Conservation (phyloP, 305 asterid genomes). For the Fraxinus baroniana region DNA sequence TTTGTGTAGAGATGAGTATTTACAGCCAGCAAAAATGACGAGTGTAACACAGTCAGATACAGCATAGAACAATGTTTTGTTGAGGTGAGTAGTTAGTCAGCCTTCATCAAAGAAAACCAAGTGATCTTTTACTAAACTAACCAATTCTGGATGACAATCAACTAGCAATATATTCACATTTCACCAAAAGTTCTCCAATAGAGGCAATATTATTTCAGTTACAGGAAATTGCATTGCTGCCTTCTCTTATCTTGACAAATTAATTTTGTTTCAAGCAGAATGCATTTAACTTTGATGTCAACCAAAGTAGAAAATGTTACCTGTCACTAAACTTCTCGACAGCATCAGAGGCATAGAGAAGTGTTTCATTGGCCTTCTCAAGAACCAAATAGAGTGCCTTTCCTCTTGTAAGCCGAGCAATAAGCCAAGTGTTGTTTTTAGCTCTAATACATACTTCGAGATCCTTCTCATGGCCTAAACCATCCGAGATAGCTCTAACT, state of each 20-base stretch:
- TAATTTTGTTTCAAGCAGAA: conserved; percentile 8
- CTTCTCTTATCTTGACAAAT: not conserved
- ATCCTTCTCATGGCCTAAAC: conserved; percentile 57
- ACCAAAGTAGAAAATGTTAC: conserved; percentile 37
- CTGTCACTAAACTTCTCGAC: conserved; percentile 91
- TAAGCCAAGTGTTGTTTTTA: conserved; percentile 92
- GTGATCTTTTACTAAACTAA: not conserved
- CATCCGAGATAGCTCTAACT: conserved; percentile 52
- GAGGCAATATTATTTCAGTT: not conserved
- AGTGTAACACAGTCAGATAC: not conserved
- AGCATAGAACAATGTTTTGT: not conserved
- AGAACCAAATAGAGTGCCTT: conserved; percentile 94
- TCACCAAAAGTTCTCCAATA: not conserved
- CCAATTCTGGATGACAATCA: not conserved
- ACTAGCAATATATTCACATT: not conserved
- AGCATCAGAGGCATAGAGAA: conserved; percentile 86
- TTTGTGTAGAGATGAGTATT: not conserved
- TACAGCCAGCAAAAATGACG: not conserved
- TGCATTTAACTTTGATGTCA: conserved; percentile 17
- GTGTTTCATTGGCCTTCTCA: conserved; percentile 94
- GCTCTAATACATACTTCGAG: conserved; percentile 79
- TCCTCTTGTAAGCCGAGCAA: conserved; percentile 73
- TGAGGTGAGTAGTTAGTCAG: not conserved
- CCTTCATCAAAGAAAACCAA: not conserved
- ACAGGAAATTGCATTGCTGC: not conserved